Percentiles rank a stretch among this genome's conserved stretches.
These are phyloP conservation scores for Penicillium cataractarum DNA, from an alignment of 495 filamentous ascomycete genomes.

Conservation along the genomic window DNA sequence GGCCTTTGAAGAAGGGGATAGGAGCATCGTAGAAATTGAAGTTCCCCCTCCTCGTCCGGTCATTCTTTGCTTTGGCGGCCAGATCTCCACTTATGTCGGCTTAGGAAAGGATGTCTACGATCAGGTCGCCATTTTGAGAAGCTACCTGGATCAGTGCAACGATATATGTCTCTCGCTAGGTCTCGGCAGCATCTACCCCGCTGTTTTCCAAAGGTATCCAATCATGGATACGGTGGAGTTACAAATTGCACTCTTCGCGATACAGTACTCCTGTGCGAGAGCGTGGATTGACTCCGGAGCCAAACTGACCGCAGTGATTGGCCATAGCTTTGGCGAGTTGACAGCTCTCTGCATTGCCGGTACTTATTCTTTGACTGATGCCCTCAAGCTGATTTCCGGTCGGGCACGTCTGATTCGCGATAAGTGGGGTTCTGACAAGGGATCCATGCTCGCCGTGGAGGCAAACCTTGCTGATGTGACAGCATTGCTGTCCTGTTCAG, in stretches of 20 bases:
- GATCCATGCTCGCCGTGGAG: slow-evolving; percentile 56
- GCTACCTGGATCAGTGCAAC: slow-evolving; percentile 34
- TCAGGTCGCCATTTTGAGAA: slow-evolving; percentile 33
- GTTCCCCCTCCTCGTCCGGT: slow-evolving; percentile 16
- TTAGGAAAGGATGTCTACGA: slow-evolving; percentile 44
- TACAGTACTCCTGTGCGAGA: slow-evolving; percentile 53
- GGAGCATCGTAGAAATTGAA: no score
- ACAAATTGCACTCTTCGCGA: slow-evolving; percentile 48
- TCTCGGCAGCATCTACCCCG: slow-evolving; percentile 45
- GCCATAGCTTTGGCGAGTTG: slow-evolving; percentile 57
- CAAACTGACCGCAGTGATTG: slow-evolving; percentile 41
- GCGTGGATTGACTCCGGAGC: slow-evolving; percentile 52
- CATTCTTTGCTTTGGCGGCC: slow-evolving; percentile 59
- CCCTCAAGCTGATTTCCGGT: slow-evolving; percentile 43
- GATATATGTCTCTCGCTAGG: slow-evolving; percentile 28
- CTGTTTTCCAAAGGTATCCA: slow-evolving; percentile 47
- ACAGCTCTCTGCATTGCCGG: slow-evolving; percentile 47
- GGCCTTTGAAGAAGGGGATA: no score
- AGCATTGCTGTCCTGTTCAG: background rate
- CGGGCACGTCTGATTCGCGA: slow-evolving; percentile 49
- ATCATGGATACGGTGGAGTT: slow-evolving; percentile 45
- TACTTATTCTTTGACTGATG: slow-evolving; percentile 34
- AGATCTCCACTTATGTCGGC: slow-evolving; percentile 49
- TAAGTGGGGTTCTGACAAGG: slow-evolving; percentile 51
- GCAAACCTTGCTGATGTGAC: slow-evolving; percentile 27